Evolutionary conservation across 73 alveolate genomes (phyloP), one percentile per base, ranked within the genome.

Genomic region (Symbiodinium natans): DNA sequence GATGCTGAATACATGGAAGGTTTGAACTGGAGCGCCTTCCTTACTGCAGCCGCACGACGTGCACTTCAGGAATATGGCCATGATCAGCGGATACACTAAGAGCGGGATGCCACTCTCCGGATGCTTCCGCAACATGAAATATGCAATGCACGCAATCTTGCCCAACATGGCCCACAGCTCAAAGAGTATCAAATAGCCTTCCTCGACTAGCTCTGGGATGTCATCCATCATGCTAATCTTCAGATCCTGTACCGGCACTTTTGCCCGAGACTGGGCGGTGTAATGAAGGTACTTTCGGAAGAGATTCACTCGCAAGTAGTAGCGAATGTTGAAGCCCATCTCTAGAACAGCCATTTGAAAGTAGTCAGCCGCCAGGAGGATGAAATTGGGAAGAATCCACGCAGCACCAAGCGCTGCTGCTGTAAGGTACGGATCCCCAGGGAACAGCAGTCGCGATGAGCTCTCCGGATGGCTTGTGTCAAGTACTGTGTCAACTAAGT

Each of bases 151-250:
- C 77, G 34, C 77, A 63, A 63, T 63, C 31, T 63, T 63, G 36
- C 77, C 77, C 77, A 63, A 34, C 77, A 63, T 63, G 38, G 77
- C 77, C 77, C 77, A 63, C 77, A 63, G 34, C 25, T 63, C 77
- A 34, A 63, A 63, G 9, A 63, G 36, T 7, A 63, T 21, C 2
- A 63, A 11, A 34, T 39, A 77, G 48, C 41, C 87, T 52, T 77
- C 31, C n/a, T 46, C n/a, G 39, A 77, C 87, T 23, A 77, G 48
- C 87, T 77, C 87, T 27, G 87, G 87, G 52, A 77, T 77, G n/a
- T 77, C 87, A 21, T 77, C 87, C 87, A 77, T 77, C 54, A 77
- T 77, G 87, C 87, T 77, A 52, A 77, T 77, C 52, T 77, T 77
- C 19, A 77, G 87, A 34, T 63, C 77, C 34, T 63, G 77, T 1